Evolutionary conservation across 768 basidiomycete genomes (phyloP).

Genomic region (Mycena maculata): DNA sequence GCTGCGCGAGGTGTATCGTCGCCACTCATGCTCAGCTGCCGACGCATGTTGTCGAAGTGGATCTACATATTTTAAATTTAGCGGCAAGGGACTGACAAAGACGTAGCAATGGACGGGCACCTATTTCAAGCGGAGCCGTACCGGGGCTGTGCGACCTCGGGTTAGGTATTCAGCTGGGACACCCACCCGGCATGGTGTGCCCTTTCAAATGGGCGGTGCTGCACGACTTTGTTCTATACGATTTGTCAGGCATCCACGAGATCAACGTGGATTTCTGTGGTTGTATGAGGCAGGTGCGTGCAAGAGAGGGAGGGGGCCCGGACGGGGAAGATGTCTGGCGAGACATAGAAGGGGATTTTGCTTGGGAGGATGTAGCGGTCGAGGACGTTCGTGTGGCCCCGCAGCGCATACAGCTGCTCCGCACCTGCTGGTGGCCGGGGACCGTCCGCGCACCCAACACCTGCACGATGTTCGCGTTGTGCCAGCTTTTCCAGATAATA

Average conservation of each 20-base stretch:
- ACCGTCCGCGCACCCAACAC: constrained; percentile 14
- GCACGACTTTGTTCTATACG: constrained; percentile 16
- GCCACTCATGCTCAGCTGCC: neutral
- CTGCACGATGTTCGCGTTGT: constrained; percentile 17
- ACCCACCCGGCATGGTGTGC: constrained; percentile 8
- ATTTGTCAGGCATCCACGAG: constrained; percentile 25
- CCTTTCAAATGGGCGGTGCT: neutral
- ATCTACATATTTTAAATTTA: neutral
- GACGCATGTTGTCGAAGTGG: constrained; percentile 8
- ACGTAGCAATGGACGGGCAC: constrained; percentile 7
- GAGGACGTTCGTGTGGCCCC: neutral
- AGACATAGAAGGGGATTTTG: too few relatives aligned
- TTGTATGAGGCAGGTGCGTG: neutral
- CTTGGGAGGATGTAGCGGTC: too few relatives aligned
- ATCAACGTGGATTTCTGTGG: constrained; percentile 24
- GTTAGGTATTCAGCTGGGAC: constrained; percentile 25
- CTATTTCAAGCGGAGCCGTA: constrained; percentile 7
- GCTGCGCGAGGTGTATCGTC: neutral
- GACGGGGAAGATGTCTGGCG: too few relatives aligned
- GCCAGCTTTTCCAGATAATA: constrained; percentile 15
- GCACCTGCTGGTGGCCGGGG: constrained; percentile 30
- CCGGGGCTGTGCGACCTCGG: constrained; percentile 18
- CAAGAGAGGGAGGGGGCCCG: too few relatives aligned
- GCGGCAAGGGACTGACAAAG: neutral
- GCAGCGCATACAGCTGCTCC: constrained; percentile 19